phyloP scores from a whole-genome alignment of 257 asterid genomes.

The Solanum chilense region DNA sequence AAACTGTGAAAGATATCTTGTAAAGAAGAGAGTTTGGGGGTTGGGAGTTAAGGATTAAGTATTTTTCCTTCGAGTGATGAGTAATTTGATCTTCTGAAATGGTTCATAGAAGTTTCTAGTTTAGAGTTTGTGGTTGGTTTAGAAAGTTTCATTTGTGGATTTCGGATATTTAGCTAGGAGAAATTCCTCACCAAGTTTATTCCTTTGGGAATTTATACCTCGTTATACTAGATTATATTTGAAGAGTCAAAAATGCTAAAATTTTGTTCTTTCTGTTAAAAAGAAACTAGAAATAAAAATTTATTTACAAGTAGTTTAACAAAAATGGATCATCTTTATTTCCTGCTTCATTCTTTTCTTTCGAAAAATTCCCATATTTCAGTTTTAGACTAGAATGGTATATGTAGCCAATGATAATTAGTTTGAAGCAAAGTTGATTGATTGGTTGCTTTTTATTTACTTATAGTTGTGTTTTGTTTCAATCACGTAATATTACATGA shows the following conservation, averaged over 20 bases:
- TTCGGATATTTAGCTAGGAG: not conserved
- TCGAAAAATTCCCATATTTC: not conserved
- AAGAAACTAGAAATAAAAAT: not conserved
- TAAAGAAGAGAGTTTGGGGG: not conserved
- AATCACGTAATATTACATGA: not conserved
- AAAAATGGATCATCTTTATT: not conserved
- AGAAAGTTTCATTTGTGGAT: not conserved
- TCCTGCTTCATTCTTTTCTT: not conserved
- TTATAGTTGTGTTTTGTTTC: not conserved
- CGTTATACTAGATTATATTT: not conserved
- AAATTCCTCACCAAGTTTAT: not conserved
- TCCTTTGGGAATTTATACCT: not conserved
- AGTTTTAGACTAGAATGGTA: not conserved
- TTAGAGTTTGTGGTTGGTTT: not conserved
- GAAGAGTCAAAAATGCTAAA: not conserved
- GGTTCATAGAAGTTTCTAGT: not conserved
- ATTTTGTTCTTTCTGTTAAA: not conserved
- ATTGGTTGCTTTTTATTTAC: not conserved
- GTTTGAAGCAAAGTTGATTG: not conserved
- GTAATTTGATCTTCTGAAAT: not conserved
- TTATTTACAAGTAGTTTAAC: not conserved
- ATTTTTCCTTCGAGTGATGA: not conserved
- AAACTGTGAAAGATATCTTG: not conserved
- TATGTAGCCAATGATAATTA: not conserved
- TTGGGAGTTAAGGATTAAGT: not conserved